phyloP scores from a whole-genome alignment of 2,329 filamentous ascomycete species.

The Sporothrix dimorphospora region DNA sequence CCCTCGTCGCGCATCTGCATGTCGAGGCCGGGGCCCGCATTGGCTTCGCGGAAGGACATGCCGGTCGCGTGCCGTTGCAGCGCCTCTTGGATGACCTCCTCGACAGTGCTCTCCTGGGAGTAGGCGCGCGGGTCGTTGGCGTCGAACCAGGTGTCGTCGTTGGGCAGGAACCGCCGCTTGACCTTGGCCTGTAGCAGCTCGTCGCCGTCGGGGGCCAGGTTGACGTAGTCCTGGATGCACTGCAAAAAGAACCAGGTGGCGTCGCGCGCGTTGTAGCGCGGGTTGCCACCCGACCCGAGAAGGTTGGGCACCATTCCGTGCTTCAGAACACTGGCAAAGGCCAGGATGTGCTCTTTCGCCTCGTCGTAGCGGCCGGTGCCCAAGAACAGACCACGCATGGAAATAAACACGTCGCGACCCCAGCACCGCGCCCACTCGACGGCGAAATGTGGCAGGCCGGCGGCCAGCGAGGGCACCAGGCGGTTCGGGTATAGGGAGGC shows the following conservation, averaged over 20 bases:
- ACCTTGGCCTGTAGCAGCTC: constrained; percentile 75
- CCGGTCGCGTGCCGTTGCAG: constrained; percentile 89
- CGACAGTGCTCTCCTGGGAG: constrained; percentile 78
- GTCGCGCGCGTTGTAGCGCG: constrained; percentile 93
- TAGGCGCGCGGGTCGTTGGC: constrained; percentile 82
- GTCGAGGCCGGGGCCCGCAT: constrained; percentile 86
- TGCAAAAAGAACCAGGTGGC: constrained; percentile 98
- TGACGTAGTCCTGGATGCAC: constrained; percentile 89
- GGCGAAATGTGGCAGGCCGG: constrained; percentile 91
- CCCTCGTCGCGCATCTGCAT: constrained; percentile 90
- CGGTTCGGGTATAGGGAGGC: constrained; percentile 88
- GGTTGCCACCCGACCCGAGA: constrained; percentile 79
- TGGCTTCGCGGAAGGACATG: constrained; percentile 91
- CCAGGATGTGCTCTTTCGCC: constrained; percentile 90
- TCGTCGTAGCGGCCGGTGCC: constrained; percentile 87
- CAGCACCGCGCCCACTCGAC: constrained; percentile 94
- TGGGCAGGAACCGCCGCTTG: constrained; percentile 84
- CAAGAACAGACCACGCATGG: constrained; percentile 86
- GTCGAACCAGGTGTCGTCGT: constrained; percentile 93
- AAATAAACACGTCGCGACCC: constrained; percentile 97
- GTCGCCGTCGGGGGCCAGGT: constrained; percentile 76
- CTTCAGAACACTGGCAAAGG: constrained; percentile 94
- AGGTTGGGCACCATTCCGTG: constrained; percentile 98
- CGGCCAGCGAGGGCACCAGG: constrained; percentile 82
- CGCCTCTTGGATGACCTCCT: constrained; percentile 90